Evolutionary conservation across 2,329 filamentous ascomycete genomes (phyloP).

Genomic region (Cylindrodendrum hubeiense): DNA sequence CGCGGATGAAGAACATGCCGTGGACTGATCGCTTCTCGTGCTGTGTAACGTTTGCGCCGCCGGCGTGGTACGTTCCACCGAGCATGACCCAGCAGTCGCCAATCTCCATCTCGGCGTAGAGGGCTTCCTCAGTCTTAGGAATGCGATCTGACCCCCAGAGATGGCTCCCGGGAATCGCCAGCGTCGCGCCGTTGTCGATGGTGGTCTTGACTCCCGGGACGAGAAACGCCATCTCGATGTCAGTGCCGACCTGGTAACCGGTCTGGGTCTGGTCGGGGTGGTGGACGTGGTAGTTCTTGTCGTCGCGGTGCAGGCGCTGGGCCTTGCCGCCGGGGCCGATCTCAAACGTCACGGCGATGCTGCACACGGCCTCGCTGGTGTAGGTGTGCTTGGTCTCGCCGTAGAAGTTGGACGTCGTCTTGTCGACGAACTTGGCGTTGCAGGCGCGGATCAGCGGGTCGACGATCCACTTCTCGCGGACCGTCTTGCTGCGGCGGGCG

Average conservation of each 20-base stretch:
- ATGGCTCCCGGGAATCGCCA: slow-evolving; percentile 18
- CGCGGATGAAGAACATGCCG: slow-evolving; percentile 17
- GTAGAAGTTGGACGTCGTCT: slow-evolving; percentile 20
- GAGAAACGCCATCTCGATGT: slow-evolving; percentile 15
- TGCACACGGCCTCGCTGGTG: slow-evolving; percentile 19
- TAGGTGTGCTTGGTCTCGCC: slow-evolving; percentile 20
- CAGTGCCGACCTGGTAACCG: slow-evolving; percentile 13
- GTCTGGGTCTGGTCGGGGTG: slow-evolving; percentile 12
- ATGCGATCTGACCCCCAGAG: slow-evolving; percentile 17
- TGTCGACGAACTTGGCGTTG: slow-evolving; percentile 20
- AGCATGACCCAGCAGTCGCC: slow-evolving; percentile 25
- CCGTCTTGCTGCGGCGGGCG: slow-evolving; percentile 14
- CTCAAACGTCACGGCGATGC: slow-evolving; percentile 19
- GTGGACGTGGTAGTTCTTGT: slow-evolving; percentile 21
- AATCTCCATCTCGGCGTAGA: slow-evolving; percentile 17
- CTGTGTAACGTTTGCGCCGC: slow-evolving; percentile 13
- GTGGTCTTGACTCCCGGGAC: slow-evolving; percentile 17
- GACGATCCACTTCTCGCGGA: slow-evolving; percentile 17
- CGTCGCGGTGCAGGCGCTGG: slow-evolving; percentile 19
- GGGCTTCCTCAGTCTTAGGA: slow-evolving; percentile 5
- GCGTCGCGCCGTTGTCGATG: slow-evolving; percentile 15
- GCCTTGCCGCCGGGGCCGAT: slow-evolving; percentile 19
- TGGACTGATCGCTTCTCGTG: slow-evolving; percentile 16
- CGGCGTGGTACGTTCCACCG: slow-evolving; percentile 10
- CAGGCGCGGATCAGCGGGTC: slow-evolving; percentile 16